Evolutionary conservation across 2,329 filamentous ascomycete species (phyloP).

Genomic region (Penicillium sp.): DNA sequence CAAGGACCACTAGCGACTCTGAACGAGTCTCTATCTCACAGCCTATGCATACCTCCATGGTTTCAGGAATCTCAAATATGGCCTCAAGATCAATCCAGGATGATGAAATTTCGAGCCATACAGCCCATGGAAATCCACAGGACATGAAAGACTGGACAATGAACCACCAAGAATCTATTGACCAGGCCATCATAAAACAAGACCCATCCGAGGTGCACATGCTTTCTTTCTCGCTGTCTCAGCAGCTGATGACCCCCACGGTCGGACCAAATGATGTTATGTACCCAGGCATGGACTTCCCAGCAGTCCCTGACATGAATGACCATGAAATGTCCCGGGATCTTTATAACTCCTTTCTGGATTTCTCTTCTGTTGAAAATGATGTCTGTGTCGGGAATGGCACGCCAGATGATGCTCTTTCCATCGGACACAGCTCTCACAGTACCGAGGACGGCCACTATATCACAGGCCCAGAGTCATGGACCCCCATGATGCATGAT

Average conservation of each 20-base stretch:
- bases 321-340: constrained; percentile 41
- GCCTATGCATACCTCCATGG: constrained; percentile 35
- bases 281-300: constrained; percentile 41
- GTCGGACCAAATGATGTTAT: constrained; percentile 40
- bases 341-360: constrained; percentile 40
- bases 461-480: constrained; percentile 31
- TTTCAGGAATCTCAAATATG: constrained; percentile 40
- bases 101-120: constrained; percentile 43
- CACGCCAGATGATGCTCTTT: constrained; percentile 38
- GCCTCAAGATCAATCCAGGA: constrained; percentile 41
- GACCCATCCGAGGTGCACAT: constrained; percentile 43
- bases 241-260: constrained; percentile 39
- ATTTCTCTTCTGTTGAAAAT: constrained; percentile 42
- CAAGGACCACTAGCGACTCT: constrained; percentile 37
- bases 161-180: constrained; percentile 40
- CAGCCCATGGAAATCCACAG: constrained; percentile 33
- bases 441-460: constrained; percentile 36
- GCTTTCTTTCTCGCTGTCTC: constrained; percentile 43
- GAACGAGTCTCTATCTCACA: constrained; percentile 39
- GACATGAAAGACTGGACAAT: constrained; percentile 41
- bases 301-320: constrained; percentile 36
- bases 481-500: constrained; percentile 38
- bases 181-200: constrained; percentile 37
- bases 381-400: constrained; percentile 36
- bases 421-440: constrained; percentile 39